Base-by-base conservation (phyloP, 345 rosid genomes). In the Aquilaria sinensis region DNA sequence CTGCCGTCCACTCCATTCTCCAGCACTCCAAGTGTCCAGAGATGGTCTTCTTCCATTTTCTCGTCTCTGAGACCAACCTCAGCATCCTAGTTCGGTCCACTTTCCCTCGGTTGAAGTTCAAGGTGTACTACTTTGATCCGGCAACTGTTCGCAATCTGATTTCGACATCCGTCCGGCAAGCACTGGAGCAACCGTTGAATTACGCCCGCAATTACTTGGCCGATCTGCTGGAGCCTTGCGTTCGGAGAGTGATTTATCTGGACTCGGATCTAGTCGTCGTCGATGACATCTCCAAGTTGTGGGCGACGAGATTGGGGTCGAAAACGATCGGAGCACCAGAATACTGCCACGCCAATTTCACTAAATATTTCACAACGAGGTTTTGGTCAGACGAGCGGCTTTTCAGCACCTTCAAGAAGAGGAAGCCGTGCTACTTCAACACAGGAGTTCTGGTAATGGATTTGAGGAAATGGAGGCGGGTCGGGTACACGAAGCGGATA, bases 371-470 rank as follows among this genome's bases (percentile, higher is more conserved):
- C 80, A 93, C 96, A 2, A 31, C 77, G 58, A 45, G 70, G 4
- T 93, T 93, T 79, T 93, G 98, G 98, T 74, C 82, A 0, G 77
- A 83, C 48, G 60, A 62, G 55, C 63, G 83, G 54, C 77, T 75
- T 23, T 70, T 87, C 34, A 72, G 68, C 12, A 78, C 90, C 0
- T 90, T 93, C 71, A 5, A 10, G 1, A 90, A 90, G 16, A 74
- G 94, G 56, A 79, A 60, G 13, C 88, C 93, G 15, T 89, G 98
- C 50, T 92, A 92, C 73, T 89, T 92, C 69, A 92, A 92, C 66
- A 87, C 98, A 0, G 98, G 98, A 12, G 98, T 90, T 63, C 80
- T 92, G 98, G 97, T 92, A 68, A 92, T 92, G 67, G 98, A 92
- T 85, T 93, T 92, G 67, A 77, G 64, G 58, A 86, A 75, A 63